Evolutionary conservation across 768 basidiomycete genomes (phyloP).

Genomic region (Trametes villosa): DNA sequence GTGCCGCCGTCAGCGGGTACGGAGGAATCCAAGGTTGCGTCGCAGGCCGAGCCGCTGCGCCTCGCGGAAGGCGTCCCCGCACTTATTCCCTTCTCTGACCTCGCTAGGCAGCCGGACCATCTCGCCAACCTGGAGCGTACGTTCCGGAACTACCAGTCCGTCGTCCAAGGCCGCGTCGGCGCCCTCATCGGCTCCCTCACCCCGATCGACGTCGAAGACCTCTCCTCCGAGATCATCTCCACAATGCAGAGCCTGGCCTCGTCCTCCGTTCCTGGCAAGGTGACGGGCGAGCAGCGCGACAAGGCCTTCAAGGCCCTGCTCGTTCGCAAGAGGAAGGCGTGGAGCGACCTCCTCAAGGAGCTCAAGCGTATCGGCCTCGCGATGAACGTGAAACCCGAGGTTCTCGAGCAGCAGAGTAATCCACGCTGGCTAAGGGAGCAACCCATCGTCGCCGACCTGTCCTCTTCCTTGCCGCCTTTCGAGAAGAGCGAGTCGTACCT

Average conservation of each 20-base stretch:
- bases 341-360: conserved; percentile 89
- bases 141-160: conserved; percentile 49
- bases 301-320: conserved; percentile 75
- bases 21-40: not conserved
- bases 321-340: conserved; percentile 86
- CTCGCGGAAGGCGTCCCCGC: not conserved
- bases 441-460: conserved; percentile 15
- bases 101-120: conserved; percentile 38
- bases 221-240: conserved; percentile 66
- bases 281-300: conserved; percentile 52
- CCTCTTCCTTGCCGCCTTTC: conserved; percentile 21
- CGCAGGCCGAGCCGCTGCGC: not conserved
- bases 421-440: conserved; percentile 71
- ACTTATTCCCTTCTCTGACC: conserved; percentile 12
- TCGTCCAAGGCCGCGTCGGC: conserved; percentile 49
- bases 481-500: conserved; percentile 67
- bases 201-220: conserved; percentile 52
- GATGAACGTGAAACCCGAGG: conserved; percentile 68
- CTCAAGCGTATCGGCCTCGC: conserved; percentile 80
- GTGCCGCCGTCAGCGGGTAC: not conserved
- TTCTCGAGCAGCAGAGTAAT: conserved; percentile 58
- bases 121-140: conserved; percentile 55
- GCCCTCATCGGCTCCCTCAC: conserved; percentile 46
- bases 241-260: conserved; percentile 61
- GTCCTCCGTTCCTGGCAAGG: conserved; percentile 45